Percentiles rank a stretch among this genome's conserved stretches.
Conservation (phyloP, 768 basidiomycete species). For the Pulveroboletus ravenelii region DNA sequence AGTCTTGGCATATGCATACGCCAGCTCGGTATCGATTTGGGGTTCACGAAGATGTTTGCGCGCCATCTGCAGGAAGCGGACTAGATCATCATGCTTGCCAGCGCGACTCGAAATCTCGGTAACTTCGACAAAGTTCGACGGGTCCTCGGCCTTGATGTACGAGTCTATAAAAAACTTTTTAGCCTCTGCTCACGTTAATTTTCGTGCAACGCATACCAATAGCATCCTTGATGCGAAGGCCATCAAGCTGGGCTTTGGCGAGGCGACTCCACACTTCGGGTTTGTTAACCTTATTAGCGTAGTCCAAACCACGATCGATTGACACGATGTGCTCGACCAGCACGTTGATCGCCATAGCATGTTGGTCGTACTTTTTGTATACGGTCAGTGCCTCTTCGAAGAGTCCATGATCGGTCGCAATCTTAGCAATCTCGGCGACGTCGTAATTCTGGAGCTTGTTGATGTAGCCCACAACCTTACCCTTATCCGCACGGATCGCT, state of each 20-base stretch:
- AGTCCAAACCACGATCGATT: conserved; percentile 93
- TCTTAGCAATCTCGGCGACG: conserved; percentile 88
- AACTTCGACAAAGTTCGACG: conserved; percentile 89
- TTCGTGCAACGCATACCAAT: conserved; percentile 59
- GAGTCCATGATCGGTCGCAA: conserved; percentile 92
- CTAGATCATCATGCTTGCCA: conserved; percentile 89
- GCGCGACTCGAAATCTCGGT: conserved; percentile 95
- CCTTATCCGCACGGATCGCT: conserved; percentile 95
- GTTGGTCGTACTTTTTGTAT: conserved; percentile 96
- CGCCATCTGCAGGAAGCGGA: conserved; percentile 97
- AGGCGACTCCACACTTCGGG: conserved; percentile 97
- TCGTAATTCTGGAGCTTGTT: conserved; percentile 97
- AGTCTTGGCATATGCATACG: conserved; percentile 97
- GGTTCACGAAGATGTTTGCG: conserved; percentile 96
- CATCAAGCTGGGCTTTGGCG: conserved; percentile 98
- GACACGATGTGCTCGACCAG: conserved; percentile 98
- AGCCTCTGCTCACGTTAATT: neutral
- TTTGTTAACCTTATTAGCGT: conserved; percentile 92
- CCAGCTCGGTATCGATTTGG: conserved; percentile 95
- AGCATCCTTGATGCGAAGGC: conserved; percentile 95
- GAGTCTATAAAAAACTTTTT: conserved; percentile 56
- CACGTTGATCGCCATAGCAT: conserved; percentile 94
- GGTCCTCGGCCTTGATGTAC: conserved; percentile 96
- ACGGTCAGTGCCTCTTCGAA: conserved; percentile 96
- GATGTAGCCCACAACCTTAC: conserved; percentile 97